Conservation (phyloP, 1,284 basidiomycete species). For the Gymnopus androsaceus region DNA sequence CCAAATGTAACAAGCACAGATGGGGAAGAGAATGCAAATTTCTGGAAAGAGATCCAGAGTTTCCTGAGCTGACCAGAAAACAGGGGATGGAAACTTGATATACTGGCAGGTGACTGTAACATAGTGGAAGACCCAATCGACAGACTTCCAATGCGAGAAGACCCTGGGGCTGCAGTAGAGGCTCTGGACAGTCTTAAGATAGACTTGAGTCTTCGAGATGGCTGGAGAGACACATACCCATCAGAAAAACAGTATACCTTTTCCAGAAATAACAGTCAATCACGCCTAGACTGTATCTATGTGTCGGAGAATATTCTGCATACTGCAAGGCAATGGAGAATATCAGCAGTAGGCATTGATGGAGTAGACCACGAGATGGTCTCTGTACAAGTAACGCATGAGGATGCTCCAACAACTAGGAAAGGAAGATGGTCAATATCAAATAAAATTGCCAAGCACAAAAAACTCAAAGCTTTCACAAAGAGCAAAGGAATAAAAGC, state of each 20-base stretch:
- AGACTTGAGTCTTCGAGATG: constrained; percentile 26
- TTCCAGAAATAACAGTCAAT: constrained; percentile 11
- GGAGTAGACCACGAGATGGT: constrained; percentile 26
- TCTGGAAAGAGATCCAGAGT: constrained; percentile 24
- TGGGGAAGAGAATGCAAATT: constrained; percentile 19
- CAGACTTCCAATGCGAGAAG: constrained; percentile 19
- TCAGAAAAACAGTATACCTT: constrained; percentile 25
- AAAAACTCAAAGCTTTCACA: neutral
- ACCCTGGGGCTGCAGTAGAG: constrained; percentile 14
- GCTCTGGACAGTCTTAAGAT: constrained; percentile 21
- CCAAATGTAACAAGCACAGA: constrained; percentile 19
- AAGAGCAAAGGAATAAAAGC: constrained; percentile 4
- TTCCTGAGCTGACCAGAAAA: constrained; percentile 13
- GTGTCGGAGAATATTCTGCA: constrained; percentile 4
- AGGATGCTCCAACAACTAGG: constrained; percentile 25
- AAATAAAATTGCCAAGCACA: constrained; percentile 21
- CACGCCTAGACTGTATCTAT: constrained; percentile 34
- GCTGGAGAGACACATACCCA: constrained; percentile 33
- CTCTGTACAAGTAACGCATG: constrained; percentile 17
- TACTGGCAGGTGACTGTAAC: constrained; percentile 22
- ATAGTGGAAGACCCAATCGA: constrained; percentile 21
- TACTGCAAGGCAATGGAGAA: constrained; percentile 19
- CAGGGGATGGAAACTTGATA: constrained; percentile 9
- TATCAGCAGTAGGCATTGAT: constrained; percentile 8
- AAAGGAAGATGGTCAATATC: constrained; percentile 27